Evolutionary conservation across 2,329 filamentous ascomycete genomes (phyloP).

Genomic region (Aspergillus viridinutans): DNA sequence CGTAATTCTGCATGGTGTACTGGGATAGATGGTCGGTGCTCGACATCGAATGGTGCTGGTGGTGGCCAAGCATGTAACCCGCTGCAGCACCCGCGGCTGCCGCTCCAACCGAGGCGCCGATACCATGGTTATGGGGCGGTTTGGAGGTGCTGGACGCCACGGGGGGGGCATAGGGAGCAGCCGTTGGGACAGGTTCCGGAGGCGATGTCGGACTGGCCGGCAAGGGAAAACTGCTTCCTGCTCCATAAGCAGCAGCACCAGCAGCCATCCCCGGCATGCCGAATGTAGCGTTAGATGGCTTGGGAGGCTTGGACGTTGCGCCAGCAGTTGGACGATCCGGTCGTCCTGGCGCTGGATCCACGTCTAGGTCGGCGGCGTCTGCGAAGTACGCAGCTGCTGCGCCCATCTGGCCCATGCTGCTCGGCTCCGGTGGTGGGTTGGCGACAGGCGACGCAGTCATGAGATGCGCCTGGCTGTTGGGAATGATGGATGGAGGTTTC

Average conservation of each 20-base stretch:
- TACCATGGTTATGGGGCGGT: constrained; percentile 28
- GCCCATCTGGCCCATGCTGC: constrained; percentile 41
- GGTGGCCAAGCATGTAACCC: constrained; percentile 38
- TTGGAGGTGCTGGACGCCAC: constrained; percentile 13
- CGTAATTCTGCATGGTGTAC: constrained; percentile 30
- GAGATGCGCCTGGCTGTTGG: constrained; percentile 54
- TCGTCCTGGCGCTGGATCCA: constrained; percentile 4
- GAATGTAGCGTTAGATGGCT: constrained; percentile 28
- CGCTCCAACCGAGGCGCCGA: constrained; percentile 32
- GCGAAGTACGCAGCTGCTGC: constrained; percentile 57
- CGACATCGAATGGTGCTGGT: constrained; percentile 32
- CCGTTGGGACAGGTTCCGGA: constrained; percentile 12
- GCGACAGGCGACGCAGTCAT: constrained; percentile 48
- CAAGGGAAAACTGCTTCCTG: constrained; percentile 32
- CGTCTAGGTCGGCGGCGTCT: constrained; percentile 20
- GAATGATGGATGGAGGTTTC: constrained; percentile 49
- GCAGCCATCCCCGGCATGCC: constrained; percentile 26
- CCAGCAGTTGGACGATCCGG: constrained; percentile 12
- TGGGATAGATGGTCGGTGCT: constrained; percentile 26
- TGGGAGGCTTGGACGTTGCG: constrained; percentile 21
- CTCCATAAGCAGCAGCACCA: constrained; percentile 39
- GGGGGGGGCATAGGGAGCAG: constrained; percentile 18
- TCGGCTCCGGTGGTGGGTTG: constrained; percentile 57
- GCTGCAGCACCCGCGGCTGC: constrained; percentile 40
- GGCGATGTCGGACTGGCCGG: constrained; percentile 18